Base-by-base conservation (phyloP, 345 rosid genomes). In the Turnera subulata region DNA sequence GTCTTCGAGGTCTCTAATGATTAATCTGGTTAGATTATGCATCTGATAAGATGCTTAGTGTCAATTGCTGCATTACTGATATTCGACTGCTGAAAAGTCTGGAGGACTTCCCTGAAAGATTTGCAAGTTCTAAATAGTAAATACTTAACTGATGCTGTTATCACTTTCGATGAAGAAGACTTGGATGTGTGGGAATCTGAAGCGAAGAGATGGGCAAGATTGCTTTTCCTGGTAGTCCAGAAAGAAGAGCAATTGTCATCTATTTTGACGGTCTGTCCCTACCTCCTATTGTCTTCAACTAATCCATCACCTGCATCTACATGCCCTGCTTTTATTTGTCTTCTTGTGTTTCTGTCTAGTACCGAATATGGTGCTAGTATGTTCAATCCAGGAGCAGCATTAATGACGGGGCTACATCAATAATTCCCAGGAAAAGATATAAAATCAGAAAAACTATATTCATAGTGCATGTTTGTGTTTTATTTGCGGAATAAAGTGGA, bases 101-200 rank as follows among this genome's bases (percentile, higher is more conserved):
- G 55, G 61, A 67, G 46, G 87, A 77, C 62, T 86, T 85, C 67
- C 85, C 90, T 22, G 52, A 68, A 46, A 61, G 50, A 52, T 91
- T 84, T 57, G 55, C 76, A 40, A 70, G 72, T 58, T 63, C 61
- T 63, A 66, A 24, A n/a, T n/a, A n/a, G n/a, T n/a, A n/a, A n/a
- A 17, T 2, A 46, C 53, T 58, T 65, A 49, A 72, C 25, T 66
- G 78, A 68, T 70, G 53, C 65, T 48, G 35, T 55, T 10, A 58
- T 63, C 53, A 67, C 65, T 73, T 84, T 63, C 69, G 88, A 91
- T 67, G 98, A 91, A 55, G 98, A 76, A 74, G 98, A 91, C 72
- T 66, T 88, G 73, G 82, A 77, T 69, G 84, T 87, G 44, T 91
- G 98, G 98, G 95, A 88, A 60, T 69, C 57, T 68, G 86, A 84